Percentiles rank a stretch among this genome's conserved stretches.
Evolutionary conservation across 441 rosid species (phyloP).

Genomic region (Croton laevigatus): DNA sequence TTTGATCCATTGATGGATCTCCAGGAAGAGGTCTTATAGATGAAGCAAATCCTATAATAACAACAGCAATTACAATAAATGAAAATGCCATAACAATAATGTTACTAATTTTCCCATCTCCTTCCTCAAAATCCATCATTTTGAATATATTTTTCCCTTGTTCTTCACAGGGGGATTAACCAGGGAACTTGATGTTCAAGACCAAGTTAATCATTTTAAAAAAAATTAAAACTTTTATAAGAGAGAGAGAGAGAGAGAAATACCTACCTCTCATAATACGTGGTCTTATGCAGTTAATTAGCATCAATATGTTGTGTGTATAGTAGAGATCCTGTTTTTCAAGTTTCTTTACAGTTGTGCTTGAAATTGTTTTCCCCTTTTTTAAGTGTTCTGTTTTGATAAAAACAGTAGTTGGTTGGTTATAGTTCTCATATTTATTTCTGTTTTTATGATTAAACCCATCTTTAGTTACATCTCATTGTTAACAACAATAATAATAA

Average conservation of each 20-base stretch:
- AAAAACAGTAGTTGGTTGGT: neutral
- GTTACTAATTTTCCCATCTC: neutral
- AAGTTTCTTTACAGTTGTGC: too few relatives aligned
- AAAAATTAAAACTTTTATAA: neutral
- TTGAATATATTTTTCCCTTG: too few relatives aligned
- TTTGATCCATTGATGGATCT: too few relatives aligned
- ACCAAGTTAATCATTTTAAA: neutral
- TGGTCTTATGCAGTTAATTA: neutral
- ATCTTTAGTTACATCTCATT: neutral
- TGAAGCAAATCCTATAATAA: constrained; percentile 5
- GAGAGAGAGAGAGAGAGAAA: neutral
- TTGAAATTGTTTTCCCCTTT: too few relatives aligned
- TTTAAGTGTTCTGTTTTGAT: neutral
- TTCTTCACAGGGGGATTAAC: neutral
- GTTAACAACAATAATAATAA: neutral
- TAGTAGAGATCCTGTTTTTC: too few relatives aligned
- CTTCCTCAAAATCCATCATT: constrained; percentile 1
- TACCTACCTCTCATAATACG: neutral
- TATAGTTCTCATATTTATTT: neutral
- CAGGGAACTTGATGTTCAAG: neutral
- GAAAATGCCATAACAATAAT: neutral
- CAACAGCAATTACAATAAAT: neutral
- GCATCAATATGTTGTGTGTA: neutral
- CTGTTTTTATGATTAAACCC: neutral
- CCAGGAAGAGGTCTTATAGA: neutral